phyloP scores from a whole-genome alignment of 345 rosid genomes.

The Populus simonii region DNA sequence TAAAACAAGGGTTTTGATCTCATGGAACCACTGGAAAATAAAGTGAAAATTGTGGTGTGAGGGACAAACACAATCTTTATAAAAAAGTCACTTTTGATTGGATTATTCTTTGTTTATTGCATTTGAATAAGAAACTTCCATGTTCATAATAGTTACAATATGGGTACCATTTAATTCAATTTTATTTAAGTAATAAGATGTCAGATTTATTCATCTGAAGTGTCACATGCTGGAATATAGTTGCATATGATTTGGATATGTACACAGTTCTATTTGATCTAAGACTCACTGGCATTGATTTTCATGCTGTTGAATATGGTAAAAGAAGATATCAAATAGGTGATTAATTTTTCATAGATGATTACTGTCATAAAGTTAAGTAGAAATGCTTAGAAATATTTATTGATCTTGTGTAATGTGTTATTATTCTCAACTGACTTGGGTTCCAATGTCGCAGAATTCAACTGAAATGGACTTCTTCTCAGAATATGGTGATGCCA shows the following conservation, averaged over 20 bases:
- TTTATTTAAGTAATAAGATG: background rate
- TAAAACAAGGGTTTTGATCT: background rate
- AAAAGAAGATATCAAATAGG: background rate
- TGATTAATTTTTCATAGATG: background rate
- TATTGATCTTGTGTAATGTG: background rate
- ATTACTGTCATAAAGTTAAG: background rate
- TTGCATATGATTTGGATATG: too few species aligned
- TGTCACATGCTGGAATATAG: background rate
- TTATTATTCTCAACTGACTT: slow-evolving; percentile 9
- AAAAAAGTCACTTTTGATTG: background rate
- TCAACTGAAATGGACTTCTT: slow-evolving; percentile 79
- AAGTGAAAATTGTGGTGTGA: background rate
- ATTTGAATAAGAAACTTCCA: background rate
- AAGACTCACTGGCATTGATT: background rate
- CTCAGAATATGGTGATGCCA: slow-evolving; percentile 93
- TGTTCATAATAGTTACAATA: background rate
- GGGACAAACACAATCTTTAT: background rate
- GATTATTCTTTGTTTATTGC: background rate
- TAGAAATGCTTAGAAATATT: background rate
- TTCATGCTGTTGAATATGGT: background rate
- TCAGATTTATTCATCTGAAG: background rate
- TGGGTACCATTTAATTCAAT: background rate
- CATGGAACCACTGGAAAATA: background rate
- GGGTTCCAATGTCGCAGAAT: slow-evolving; percentile 45
- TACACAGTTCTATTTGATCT: background rate